phyloP scores from a whole-genome alignment of 495 filamentous ascomycete species.

The Aspergillus ostianus region DNA sequence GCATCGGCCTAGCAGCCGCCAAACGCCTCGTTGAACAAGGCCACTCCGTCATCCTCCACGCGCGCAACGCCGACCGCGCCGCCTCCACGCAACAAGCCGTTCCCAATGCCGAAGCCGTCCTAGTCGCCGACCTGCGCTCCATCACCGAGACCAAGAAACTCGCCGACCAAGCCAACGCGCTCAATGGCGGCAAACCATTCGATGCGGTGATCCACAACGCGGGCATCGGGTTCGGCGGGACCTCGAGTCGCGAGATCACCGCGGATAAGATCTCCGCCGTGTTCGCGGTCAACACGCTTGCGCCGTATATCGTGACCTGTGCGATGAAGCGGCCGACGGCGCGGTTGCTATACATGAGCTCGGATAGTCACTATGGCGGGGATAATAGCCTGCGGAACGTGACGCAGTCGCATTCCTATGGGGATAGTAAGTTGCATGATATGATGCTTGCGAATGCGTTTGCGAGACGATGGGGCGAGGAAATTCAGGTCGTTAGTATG shows the following conservation, averaged over 20 bases:
- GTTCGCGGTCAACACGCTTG: conserved; percentile 57
- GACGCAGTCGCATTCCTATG: conserved; percentile 37
- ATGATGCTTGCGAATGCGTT: conserved; percentile 55
- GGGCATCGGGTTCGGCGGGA: conserved; percentile 41
- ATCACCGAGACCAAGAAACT: conserved; percentile 54
- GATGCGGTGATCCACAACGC: conserved; percentile 61
- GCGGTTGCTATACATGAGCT: conserved; percentile 52
- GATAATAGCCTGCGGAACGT: conserved; percentile 41
- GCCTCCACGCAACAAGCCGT: conserved; percentile 40
- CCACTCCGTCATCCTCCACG: conserved; percentile 57
- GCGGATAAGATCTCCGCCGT: conserved; percentile 49
- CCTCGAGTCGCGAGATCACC: conserved; percentile 31
- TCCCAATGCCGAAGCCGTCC: conserved; percentile 47
- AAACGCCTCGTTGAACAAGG: conserved; percentile 49
- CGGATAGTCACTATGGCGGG: conserved; percentile 49
- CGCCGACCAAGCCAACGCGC: conserved; percentile 47
- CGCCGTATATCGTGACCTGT: conserved; percentile 56
- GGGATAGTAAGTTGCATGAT: conserved; percentile 54
- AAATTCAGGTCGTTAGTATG: conserved; percentile 48
- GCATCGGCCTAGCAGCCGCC: conserved; percentile 51
- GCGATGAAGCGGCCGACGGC: conserved; percentile 49
- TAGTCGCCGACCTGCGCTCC: conserved; percentile 51
- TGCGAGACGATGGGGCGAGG: conserved; percentile 46
- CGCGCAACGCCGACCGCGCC: conserved; percentile 51
- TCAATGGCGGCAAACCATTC: conserved; percentile 37